Evolutionary conservation across 2,329 filamentous ascomycete species (phyloP), one percentile per base, ranked within the genome.

Genomic region (Colletotrichum siamense): DNA sequence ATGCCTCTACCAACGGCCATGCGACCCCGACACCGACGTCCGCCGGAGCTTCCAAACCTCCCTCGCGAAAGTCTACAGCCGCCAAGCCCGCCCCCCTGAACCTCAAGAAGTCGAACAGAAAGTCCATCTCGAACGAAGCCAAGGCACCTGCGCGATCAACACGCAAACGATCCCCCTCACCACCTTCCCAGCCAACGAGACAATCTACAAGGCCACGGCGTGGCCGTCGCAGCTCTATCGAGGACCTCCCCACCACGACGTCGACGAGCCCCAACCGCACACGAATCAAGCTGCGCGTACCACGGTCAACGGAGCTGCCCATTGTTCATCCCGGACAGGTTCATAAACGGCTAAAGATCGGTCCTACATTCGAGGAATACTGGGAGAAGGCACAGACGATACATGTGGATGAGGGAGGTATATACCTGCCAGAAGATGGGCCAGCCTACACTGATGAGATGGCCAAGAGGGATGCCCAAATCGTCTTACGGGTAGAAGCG

Each of bases 401-500:
- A 66, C 87, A 91, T 6, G 87, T 92, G 6, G 89, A 91, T 64
- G 87, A 92, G 64, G 92, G 92, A 36, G 92, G 92, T 7, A 84
- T 91, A n/a, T 83, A 88, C 30, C 82, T 86, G 5, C 84, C 87
- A 3, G 91, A 94, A 71, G 90, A 93, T 85, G 90, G 88, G 0
- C 87, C 88, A 1, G 82, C 84, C 18, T 91, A 91, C 79, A 93
- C 92, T 2, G 87, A 92, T 13, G 91, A 94, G 69, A 89, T 91
- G 81, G 93, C 93, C 3, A 82, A 86, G 61, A 89, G 90, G 69
- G 96, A 98, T 84, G 96, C 95, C 2, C 85, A 86, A 18, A 85
- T 92, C n/a, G 91, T 97, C 22, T 79, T 92, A 73, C 91, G 92
- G 36, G 92, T 98, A 32, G 92, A 96, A 79, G 87, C 92, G 64